Evolutionary conservation across 371 early-diverging fungal species (phyloP), one percentile per base, ranked within the genome.

Genomic region (Coemansia sp.): DNA sequence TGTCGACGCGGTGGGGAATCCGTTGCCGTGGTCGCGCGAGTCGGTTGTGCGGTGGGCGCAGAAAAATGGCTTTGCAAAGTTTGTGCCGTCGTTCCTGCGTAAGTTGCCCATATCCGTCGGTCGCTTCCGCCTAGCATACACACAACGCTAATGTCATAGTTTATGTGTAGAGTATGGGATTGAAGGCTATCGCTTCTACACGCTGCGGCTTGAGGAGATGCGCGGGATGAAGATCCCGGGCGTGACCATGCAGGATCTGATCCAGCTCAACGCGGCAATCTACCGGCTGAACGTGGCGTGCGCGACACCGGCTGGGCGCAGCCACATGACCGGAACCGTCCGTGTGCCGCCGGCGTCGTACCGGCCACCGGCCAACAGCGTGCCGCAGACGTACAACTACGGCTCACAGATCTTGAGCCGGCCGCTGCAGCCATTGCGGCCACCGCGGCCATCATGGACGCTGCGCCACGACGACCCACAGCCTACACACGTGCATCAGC

Each of bases 261-360:
- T 74, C 34, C 75, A 70, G 66, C 69, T 74, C 55, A 74, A 74
- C 48, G 62, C 62, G 1, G 75, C 75, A 8, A 74, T 74, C 20
- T 69, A 69, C 60, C 49, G 75, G 6, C 62, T 74, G 8, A 69
- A 69, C 57, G 63, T 61, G 14, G 57, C 70, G 8, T 57, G 69
- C 5, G 74, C 65, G 6, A 49, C 69, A 42, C 65, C 74, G 2
- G 69, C 72, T 30, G 45, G 60, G 38, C 69, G 74, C 49, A 69
- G 65, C 57, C 65, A 69, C 20, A 69, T 69, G 69, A 64, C 64
- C 8, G 70, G 70, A 14, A 69, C 70, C 2, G 43, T 69, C 14
- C 36, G 55, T 6, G 43, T 53, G 26, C 55, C 54, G 26, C 53
- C 45, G 26, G 20, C 52, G 8, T n/a, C 47, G 26, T 63, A 63